Base-by-base conservation (phyloP, 192 early-diverging fungal genomes). In the Allomyces macrogynus region DNA sequence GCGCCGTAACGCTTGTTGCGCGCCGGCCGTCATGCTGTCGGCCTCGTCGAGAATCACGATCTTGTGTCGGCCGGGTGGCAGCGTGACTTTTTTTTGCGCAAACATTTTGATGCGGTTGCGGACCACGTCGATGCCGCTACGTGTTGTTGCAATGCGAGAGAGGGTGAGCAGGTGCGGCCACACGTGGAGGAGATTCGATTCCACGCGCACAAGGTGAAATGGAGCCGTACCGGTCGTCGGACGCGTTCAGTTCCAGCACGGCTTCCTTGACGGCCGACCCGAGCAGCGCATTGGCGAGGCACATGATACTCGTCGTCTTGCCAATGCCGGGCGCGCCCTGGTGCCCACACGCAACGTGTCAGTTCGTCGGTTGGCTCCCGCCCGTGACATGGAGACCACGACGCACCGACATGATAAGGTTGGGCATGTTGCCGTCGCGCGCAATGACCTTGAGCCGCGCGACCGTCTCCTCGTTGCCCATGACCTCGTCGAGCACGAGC, bases 21-120 rank as follows among this genome's bases (percentile, higher is more conserved):
- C 95, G 23, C 87, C 90, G 32, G 85, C 76, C 11, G 93, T 96
- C 95, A 99, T 97, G 72, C 89, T 94, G 72, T 99, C 95, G n/a
- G 92, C 95, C 77, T 99, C 95, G 72, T 99, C 95, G 64, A 99
- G 75, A 73, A 99, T 95, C 54, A 99, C 44, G 67, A 91, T 81
- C 73, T 91, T 91, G 72, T 89, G 87, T 49, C 85, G 71, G 63
- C 90, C 90, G 16, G 88, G 72, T 7, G 92, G 90, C 44, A 99
- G 74, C 1, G 91, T 96, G 18, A 99, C 92, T 66, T 96, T 99
- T 67, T 92, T 96, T 68, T 99, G 92, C 10, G 95, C 95, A 86
- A 99, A 99, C 76, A 89, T 86, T 70, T 99, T 99, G 78, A 99
- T 95, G 61, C 84, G 79, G 78, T 94, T 93, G 61, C 95, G 81